phyloP scores from a whole-genome alignment of 805 yeast species.

The Pichia sporocuriosa region DNA sequence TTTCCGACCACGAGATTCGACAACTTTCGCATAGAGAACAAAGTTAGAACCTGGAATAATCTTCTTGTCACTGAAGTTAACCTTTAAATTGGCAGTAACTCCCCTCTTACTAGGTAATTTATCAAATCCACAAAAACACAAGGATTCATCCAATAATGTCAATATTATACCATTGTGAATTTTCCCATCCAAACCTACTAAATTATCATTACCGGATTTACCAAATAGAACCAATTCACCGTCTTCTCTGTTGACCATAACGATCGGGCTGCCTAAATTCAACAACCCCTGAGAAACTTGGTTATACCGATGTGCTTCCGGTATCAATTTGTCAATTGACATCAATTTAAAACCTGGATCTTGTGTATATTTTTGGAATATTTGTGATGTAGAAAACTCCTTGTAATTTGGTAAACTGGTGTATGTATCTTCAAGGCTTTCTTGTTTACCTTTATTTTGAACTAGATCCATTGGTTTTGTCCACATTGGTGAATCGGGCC shows the following conservation, averaged over 20 bases:
- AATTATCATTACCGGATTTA: conserved; percentile 54
- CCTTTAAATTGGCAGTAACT: conserved; percentile 72
- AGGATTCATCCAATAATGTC: conserved; percentile 74
- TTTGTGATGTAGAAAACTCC: conserved; percentile 11
- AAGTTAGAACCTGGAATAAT: conserved; percentile 60
- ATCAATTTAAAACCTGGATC: conserved; percentile 23
- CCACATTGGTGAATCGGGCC: conserved; percentile 23
- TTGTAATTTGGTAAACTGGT: background rate
- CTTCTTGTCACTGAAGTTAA: conserved; percentile 55
- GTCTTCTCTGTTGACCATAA: conserved; percentile 44
- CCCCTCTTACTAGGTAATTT: conserved; percentile 75
- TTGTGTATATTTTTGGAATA: conserved; percentile 21
- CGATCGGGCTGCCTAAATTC: conserved; percentile 64
- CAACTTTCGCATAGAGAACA: conserved; percentile 60
- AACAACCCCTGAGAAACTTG: conserved; percentile 70
- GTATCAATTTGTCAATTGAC: conserved; percentile 41
- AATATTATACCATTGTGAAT: conserved; percentile 79
- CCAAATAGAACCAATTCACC: conserved; percentile 58
- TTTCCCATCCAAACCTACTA: conserved; percentile 63
- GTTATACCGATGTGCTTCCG: conserved; percentile 50
- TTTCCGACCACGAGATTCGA: conserved; percentile 68
- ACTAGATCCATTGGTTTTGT: conserved; percentile 12
- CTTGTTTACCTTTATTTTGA: background rate
- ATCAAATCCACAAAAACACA: conserved; percentile 82
- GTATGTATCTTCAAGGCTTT: background rate